phyloP scores from a whole-genome alignment of 2,329 filamentous ascomycete species.

The Elsinoe arachidis region DNA sequence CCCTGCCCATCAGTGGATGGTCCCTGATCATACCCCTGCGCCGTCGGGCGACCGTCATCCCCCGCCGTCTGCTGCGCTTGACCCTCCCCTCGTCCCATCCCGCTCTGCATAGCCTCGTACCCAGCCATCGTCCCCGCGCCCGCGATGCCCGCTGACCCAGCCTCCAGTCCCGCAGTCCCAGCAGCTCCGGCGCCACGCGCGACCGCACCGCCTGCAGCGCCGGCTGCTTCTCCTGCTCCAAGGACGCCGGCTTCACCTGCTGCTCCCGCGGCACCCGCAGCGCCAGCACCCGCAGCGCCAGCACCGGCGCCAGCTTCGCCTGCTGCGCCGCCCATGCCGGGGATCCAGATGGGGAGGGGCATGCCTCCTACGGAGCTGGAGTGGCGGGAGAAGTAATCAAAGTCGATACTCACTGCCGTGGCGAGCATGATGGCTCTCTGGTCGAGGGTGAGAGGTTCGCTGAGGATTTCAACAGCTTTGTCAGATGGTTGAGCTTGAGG shows the following conservation, averaged over 20 bases:
- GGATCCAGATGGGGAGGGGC: constrained; percentile 41
- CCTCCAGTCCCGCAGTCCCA: constrained; percentile 25
- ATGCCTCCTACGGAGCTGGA: constrained; percentile 40
- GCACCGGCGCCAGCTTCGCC: constrained; percentile 31
- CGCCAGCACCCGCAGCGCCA: constrained; percentile 28
- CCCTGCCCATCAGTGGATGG: not conserved
- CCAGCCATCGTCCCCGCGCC: constrained; percentile 53
- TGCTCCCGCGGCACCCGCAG: constrained; percentile 32
- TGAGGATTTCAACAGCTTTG: not conserved
- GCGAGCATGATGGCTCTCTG: constrained; percentile 59
- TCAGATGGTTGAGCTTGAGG: constrained; percentile 29
- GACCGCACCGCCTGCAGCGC: constrained; percentile 24
- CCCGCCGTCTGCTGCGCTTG: constrained; percentile 17
- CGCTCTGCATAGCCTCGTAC: constrained; percentile 54
- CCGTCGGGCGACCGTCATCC: constrained; percentile 27
- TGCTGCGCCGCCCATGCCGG: constrained; percentile 29
- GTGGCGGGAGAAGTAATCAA: constrained; percentile 59
- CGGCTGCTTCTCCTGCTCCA: constrained; percentile 27
- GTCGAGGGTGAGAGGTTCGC: constrained; percentile 52
- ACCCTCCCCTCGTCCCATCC: constrained; percentile 28
- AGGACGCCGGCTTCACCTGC: constrained; percentile 31
- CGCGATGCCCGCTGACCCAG: constrained; percentile 33
- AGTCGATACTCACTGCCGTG: constrained; percentile 56
- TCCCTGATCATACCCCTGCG: not conserved
- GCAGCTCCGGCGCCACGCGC: constrained; percentile 20